Percentiles rank a stretch among this genome's conserved stretches.
Evolutionary conservation across 202 grass and related monocot genomes (phyloP).

Genomic region (Bolboschoenoplectus hybrid): DNA sequence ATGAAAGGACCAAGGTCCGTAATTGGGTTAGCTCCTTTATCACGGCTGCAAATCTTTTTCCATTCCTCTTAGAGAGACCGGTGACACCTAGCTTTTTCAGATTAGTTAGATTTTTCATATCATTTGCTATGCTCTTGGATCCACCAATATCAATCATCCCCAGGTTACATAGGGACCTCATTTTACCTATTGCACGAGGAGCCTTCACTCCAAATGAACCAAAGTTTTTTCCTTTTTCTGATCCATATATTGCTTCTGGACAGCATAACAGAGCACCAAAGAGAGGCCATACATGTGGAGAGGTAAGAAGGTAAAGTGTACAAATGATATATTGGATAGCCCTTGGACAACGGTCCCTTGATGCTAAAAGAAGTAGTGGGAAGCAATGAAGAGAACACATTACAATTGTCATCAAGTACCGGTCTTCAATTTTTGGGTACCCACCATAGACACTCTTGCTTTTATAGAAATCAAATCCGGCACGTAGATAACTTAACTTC

Average conservation of each 20-base stretch:
- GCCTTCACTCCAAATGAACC: slow-evolving; percentile 20
- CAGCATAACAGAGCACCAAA: too few relatives aligned
- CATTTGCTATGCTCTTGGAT: slow-evolving; percentile 19
- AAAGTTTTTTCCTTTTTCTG: neutral
- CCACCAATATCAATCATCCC: slow-evolving; percentile 35
- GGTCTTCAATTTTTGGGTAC: too few relatives aligned
- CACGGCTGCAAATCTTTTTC: neutral
- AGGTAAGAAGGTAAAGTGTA: too few relatives aligned
- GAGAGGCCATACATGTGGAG: neutral
- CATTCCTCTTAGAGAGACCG: neutral
- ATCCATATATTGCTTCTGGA: too few relatives aligned
- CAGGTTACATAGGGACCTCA: slow-evolving; percentile 44
- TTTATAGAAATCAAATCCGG: slow-evolving; percentile 37
- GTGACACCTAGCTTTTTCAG: slow-evolving; percentile 42
- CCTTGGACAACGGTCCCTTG: too few relatives aligned
- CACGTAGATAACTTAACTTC: slow-evolving; percentile 43
- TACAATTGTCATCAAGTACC: too few relatives aligned
- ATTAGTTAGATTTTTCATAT: slow-evolving; percentile 44
- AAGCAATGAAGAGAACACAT: too few relatives aligned
- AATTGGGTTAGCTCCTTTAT: slow-evolving; percentile 27
- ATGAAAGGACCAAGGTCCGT: slow-evolving; percentile 31
- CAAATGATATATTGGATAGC: too few relatives aligned
- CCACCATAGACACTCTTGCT: neutral
- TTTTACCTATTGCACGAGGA: slow-evolving; percentile 43
- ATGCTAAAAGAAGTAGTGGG: too few relatives aligned